Conservation (phyloP, 1,284 basidiomycete genomes). For the Volvariella surrecta region DNA sequence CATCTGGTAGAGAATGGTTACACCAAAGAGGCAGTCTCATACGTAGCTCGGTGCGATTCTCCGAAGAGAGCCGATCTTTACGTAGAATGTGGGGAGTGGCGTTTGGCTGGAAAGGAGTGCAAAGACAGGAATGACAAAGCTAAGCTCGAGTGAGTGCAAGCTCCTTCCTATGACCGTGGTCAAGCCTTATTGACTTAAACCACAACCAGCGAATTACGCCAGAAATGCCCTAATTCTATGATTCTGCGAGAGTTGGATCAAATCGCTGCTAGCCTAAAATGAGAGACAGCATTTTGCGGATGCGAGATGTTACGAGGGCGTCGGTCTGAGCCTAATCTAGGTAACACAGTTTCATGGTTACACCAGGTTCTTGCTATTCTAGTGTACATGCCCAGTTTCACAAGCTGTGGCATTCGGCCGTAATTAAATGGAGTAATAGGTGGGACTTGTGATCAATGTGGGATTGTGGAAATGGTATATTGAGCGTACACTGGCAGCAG, state of each 20-base stretch:
- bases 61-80: conserved; percentile 81
- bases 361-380: no score
- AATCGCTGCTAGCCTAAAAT: conserved; percentile 60
- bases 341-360: no score
- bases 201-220: conserved; percentile 50
- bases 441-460: no score
- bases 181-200: conserved; percentile 6
- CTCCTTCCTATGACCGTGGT: neutral
- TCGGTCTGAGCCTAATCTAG: no score
- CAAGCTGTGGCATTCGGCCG: no score
- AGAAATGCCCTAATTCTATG: conserved; percentile 68
- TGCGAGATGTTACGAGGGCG: no score
- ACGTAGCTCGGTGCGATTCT: conserved; percentile 77
- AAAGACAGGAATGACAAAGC: conserved; percentile 79
- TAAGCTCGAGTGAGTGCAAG: conserved; percentile 65
- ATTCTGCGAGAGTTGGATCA: conserved; percentile 74
- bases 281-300: conserved; percentile 2
- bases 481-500: no score
- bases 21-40: conserved; percentile 63
- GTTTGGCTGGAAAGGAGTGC: conserved; percentile 78
- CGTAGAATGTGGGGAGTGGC: conserved; percentile 84
- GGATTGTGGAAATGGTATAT: no score
- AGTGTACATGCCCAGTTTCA: no score
- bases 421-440: no score
- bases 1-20: conserved; percentile 70